phyloP scores from a whole-genome alignment of 495 filamentous ascomycete species.

The Hypomontagnella monticulosa region DNA sequence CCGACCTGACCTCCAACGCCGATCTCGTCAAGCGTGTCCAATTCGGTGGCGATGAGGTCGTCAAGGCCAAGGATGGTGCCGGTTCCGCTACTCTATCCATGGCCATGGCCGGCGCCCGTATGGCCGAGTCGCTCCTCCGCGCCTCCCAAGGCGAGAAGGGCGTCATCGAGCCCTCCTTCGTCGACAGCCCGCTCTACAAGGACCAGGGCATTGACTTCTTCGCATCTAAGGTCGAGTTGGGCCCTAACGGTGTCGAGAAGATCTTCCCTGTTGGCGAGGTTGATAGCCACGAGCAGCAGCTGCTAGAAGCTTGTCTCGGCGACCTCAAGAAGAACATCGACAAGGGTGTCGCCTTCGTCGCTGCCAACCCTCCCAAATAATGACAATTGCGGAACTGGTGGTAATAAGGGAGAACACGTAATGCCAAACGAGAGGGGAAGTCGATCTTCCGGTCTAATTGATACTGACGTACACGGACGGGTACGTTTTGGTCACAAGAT shows the following conservation, averaged over 20 bases:
- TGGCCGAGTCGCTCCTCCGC: slow-evolving; percentile 93
- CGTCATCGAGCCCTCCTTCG: slow-evolving; percentile 94
- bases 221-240: slow-evolving; percentile 90
- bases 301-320: slow-evolving; percentile 80
- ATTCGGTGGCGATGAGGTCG: slow-evolving; percentile 99
- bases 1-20: slow-evolving; percentile 77
- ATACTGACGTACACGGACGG: too few species aligned
- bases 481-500: slow-evolving; percentile 4
- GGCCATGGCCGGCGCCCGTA: slow-evolving; percentile 97
- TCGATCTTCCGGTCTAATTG: slow-evolving; percentile 4
- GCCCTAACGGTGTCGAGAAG: slow-evolving; percentile 94
- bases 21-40: slow-evolving; percentile 93
- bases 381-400: slow-evolving; percentile 10
- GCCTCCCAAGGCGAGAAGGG: slow-evolving; percentile 94
- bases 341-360: slow-evolving; percentile 64
- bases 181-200: slow-evolving; percentile 97
- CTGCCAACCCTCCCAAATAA: slow-evolving; percentile 65
- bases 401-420: slow-evolving; percentile 25
- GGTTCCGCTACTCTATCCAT: slow-evolving; percentile 98
- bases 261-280: slow-evolving; percentile 85
- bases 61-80: slow-evolving; percentile 98
- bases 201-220: slow-evolving; percentile 97
- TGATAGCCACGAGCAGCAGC: slow-evolving; percentile 84
- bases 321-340: slow-evolving; percentile 87
- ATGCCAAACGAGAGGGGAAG: slow-evolving; percentile 7